A percentile compares a stretch with the other conserved stretches of the same genome.
Evolutionary conservation across 2,329 filamentous ascomycete species (phyloP).

Genomic region (Ophiostoma tasmaniense): DNA sequence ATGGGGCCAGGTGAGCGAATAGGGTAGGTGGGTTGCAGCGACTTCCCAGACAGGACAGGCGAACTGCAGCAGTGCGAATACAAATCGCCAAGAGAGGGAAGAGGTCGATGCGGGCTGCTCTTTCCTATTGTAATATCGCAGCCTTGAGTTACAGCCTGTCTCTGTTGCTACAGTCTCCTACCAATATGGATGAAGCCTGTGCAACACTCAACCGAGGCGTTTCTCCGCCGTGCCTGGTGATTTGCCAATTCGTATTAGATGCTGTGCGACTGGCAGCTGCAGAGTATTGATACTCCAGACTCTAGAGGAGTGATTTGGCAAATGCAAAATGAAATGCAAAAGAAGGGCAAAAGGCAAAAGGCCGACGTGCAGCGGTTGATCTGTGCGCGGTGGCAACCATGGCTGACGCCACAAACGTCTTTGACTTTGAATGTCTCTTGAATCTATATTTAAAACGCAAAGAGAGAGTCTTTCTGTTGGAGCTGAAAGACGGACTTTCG

Average conservation of each 20-base stretch:
- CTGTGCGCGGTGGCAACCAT: not conserved
- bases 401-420: not conserved
- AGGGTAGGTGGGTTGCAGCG: conserved; percentile 5
- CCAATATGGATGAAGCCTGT: not conserved
- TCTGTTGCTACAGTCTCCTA: not conserved
- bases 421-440: not conserved
- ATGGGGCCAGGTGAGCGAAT: conserved; percentile 6
- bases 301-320: not conserved
- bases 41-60: not conserved
- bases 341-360: not conserved
- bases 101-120: not conserved
- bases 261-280: not conserved
- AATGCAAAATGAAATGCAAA: too few relatives aligned
- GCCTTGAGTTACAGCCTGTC: not conserved
- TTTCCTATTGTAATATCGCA: not conserved
- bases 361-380: not conserved
- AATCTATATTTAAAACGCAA: not conserved
- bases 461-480: not conserved
- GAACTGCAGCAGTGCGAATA: not conserved
- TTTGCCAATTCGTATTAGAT: not conserved
- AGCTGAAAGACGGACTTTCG: not conserved
- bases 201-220: not conserved
- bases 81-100: not conserved
- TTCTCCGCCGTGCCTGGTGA: not conserved
- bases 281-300: not conserved